Evolutionary conservation across 495 filamentous ascomycete genomes (phyloP).

Genomic region (Jackrogersella multiformis): DNA sequence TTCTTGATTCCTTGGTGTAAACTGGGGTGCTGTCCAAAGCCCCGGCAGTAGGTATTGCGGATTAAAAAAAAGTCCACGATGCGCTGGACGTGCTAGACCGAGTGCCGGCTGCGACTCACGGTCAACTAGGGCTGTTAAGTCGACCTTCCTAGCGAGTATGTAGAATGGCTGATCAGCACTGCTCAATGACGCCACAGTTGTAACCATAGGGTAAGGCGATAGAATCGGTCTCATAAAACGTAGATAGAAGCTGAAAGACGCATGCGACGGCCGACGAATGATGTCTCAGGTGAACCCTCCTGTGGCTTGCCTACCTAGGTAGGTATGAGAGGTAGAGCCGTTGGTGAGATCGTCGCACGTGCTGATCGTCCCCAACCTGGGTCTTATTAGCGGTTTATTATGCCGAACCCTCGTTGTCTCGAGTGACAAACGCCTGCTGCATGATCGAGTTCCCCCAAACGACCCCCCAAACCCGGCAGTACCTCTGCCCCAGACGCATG

Average conservation of each 20-base stretch:
- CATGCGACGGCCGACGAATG: constrained; percentile 30
- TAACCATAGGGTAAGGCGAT: constrained; percentile 26
- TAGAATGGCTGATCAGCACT: constrained; percentile 30
- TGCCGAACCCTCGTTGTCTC: constrained; percentile 34
- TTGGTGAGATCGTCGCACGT: constrained; percentile 44
- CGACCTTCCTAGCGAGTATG: constrained; percentile 37
- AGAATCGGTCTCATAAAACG: constrained; percentile 18
- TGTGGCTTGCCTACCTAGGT: constrained; percentile 25
- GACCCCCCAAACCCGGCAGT: constrained; percentile 41
- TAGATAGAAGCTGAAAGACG: constrained; percentile 38
- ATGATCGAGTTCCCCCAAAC: constrained; percentile 35
- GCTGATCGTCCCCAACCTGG: constrained; percentile 43
- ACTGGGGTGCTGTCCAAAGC: not conserved
- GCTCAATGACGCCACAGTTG: constrained; percentile 40
- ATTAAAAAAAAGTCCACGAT: constrained; percentile 26
- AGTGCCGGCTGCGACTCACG: constrained; percentile 12
- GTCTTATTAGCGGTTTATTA: constrained; percentile 42
- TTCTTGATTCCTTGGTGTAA: constrained; percentile 1
- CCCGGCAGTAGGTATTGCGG: constrained; percentile 13
- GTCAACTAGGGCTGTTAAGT: constrained; percentile 13
- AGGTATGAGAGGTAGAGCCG: constrained; percentile 34
- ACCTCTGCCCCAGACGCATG: constrained; percentile 18
- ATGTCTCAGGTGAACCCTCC: constrained; percentile 22
- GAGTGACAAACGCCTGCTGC: constrained; percentile 21
- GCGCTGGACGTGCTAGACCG: constrained; percentile 18